Percentiles rank a stretch among this genome's conserved stretches.
Evolutionary conservation across 83 land plant genomes (phyloP).

Genomic region (Thuja plicata): DNA sequence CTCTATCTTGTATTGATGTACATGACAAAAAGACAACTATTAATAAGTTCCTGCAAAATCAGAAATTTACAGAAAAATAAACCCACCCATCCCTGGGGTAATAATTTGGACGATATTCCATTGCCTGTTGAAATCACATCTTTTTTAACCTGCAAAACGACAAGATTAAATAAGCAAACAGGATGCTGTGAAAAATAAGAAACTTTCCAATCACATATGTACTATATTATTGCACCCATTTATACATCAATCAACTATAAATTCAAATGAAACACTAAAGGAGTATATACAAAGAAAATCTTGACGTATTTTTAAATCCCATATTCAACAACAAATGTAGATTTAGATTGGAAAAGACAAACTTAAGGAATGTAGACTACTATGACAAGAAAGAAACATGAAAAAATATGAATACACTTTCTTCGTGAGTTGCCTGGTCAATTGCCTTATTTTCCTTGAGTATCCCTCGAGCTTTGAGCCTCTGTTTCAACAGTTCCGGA

Average conservation of each 20-base stretch:
- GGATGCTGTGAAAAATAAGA: background rate
- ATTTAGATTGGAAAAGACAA: background rate
- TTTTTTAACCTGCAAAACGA: background rate
- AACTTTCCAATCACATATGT: background rate
- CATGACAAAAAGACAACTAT: background rate
- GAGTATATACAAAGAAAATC: background rate
- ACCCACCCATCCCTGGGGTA: conserved; percentile 76
- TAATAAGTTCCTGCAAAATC: background rate
- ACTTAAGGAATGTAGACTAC: background rate
- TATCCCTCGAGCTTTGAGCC: conserved; percentile 89
- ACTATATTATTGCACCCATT: too few relatives aligned
- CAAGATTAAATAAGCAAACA: background rate
- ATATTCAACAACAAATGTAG: background rate
- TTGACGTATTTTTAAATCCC: background rate
- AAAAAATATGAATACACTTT: conserved; percentile 18
- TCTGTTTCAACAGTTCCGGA: conserved; percentile 85
- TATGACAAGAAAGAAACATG: background rate
- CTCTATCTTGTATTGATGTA: background rate
- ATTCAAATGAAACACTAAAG: background rate
- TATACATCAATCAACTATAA: background rate
- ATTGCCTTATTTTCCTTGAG: conserved; percentile 51
- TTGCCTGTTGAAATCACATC: background rate
- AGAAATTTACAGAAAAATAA: background rate
- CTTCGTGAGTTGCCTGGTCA: conserved; percentile 20
- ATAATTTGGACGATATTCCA: conserved; percentile 10